Evolutionary conservation across 1,284 basidiomycete genomes (phyloP), one percentile per base, ranked within the genome.

Genomic region (Tremellales sp.): DNA sequence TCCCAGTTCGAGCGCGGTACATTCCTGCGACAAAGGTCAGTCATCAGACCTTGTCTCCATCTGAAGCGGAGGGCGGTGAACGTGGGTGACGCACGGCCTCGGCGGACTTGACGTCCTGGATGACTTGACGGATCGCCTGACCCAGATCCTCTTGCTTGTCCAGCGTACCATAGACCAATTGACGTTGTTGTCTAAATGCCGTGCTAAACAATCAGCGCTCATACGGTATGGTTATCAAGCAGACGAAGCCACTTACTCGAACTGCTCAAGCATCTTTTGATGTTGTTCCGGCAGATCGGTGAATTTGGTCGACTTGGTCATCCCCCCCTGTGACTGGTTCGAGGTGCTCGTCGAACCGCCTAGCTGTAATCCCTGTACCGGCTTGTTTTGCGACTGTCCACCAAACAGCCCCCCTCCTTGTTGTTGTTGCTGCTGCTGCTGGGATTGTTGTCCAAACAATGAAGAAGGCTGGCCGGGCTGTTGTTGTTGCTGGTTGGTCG

Each of bases 271-370:
- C 19, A 46, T 49, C 55, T 67, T 68, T 53, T 73, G 70, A 2
- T 48, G 47, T 3, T 44, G 23, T 37, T 67, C 68, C 0, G 68
- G 68, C 11, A 69, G 48, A 36, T 73, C 70, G 2, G 68, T 53
- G 45, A 68, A 71, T 49, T 64, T 68, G 12, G 67, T 67, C 10
- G 52, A 56, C 53, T 70, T 71, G 44, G 43, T 60, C 27, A 68
- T 26, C 0, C 61, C 62, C 2, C 50, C 52, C 21, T 46, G 42
- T 19, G 51, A 25, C 2, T 23, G 31, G 23, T 41, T 35, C 7
- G 19, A 43, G 13, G 40, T 26, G 4, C 24, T 15, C 19, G 26
- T 19, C 2, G 46, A 1, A 6, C 19, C 15, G 19, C 19, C 19
- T 6, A 36, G 13, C 15, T 13, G 15, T 15, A 36, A 36, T 7